Percentiles rank a stretch among this genome's conserved stretches.
These are phyloP conservation scores for Oryza rufipogon DNA, from an alignment of 176 grass and related monocot genomes.

Conservation along the genomic window DNA sequence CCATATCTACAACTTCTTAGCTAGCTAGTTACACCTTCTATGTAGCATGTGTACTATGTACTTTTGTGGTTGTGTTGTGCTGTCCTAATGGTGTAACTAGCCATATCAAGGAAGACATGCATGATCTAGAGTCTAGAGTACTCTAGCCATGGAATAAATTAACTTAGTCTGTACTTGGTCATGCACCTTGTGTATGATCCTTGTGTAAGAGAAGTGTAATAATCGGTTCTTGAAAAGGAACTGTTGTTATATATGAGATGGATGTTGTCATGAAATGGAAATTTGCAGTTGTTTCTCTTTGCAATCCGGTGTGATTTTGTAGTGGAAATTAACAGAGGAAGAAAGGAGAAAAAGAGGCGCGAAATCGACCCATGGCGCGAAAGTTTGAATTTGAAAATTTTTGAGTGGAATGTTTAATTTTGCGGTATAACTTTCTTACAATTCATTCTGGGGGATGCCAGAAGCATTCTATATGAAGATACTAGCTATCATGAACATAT, in stretches of 20 bases:
- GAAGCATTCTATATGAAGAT: no score
- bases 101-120: background rate
- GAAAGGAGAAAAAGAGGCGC: background rate
- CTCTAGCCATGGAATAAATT: background rate
- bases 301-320: background rate
- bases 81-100: background rate
- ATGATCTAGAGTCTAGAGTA: background rate
- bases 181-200: background rate
- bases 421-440: no score
- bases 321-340: background rate
- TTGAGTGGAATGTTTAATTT: background rate
- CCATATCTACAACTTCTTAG: background rate
- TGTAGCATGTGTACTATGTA: background rate
- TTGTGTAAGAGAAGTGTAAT: conserved; percentile 1
- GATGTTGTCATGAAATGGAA: background rate
- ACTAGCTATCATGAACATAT: no score
- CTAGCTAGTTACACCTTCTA: background rate
- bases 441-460: no score
- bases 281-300: background rate
- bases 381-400: conserved; percentile 9
- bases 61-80: conserved; percentile 4
- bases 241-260: background rate
- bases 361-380: background rate
- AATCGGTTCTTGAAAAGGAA: conserved; percentile 18
- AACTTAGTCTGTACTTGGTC: background rate